phyloP scores from a whole-genome alignment of 1,284 basidiomycete genomes.

The Cystobasidium sp. region DNA sequence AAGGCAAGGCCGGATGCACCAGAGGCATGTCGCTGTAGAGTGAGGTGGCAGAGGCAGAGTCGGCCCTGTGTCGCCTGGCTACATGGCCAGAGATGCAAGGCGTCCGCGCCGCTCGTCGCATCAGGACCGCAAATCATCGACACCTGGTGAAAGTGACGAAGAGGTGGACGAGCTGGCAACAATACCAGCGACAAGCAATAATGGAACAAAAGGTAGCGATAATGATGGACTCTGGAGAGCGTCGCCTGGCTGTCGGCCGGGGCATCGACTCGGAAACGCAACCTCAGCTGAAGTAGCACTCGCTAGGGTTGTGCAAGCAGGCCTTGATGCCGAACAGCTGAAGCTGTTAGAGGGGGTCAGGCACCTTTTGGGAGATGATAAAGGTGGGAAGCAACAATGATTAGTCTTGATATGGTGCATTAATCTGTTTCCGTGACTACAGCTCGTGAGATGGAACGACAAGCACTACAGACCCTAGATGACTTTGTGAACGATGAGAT shows the following conservation, averaged over 20 bases:
- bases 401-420: neutral
- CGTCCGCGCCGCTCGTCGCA: neutral
- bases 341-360: neutral
- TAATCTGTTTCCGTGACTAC: neutral
- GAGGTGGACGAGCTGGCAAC: constrained; percentile 13
- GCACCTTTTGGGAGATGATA: neutral
- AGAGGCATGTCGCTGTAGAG: no score
- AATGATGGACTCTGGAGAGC: neutral
- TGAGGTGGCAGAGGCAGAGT: no score
- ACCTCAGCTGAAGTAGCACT: neutral
- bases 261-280: neutral
- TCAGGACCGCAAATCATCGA: neutral
- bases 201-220: neutral
- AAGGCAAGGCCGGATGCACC: neutral
- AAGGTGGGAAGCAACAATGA: neutral
- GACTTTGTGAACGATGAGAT: constrained; percentile 1
- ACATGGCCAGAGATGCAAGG: neutral
- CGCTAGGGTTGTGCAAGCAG: constrained; percentile 2
- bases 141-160: neutral
- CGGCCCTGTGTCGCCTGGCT: no score
- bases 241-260: neutral
- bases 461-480: neutral
- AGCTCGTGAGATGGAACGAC: neutral
- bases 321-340: neutral
- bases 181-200: neutral